Evolutionary conservation across 176 grass and related monocot species (phyloP), one percentile per base, ranked within the genome.

Genomic region (Ensete ventricosum): DNA sequence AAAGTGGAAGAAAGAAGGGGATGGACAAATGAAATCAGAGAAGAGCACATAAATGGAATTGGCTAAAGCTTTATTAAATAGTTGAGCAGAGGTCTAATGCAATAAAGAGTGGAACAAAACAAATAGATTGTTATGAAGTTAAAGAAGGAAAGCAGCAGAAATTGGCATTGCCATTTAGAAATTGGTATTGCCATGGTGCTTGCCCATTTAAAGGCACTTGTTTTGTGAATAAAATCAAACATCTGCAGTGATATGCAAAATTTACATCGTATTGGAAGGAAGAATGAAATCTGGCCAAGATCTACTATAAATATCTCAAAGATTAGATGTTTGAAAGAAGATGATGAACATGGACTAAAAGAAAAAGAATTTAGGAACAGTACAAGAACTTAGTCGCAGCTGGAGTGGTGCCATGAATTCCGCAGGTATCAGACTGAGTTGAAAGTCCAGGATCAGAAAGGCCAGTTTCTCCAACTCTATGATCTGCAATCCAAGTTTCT

Each of bases 381-480:
- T 77, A 77, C 74, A 77, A 77, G 59, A 65, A 77, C 22, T 77
- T 77, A 34, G 60, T 14, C 23, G 74, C 55, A 64, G 58, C 48
- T 23, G n/a, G n/a, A 52, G 11, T 64, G 74, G 74, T 9, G 57
- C 74, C 12, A 14, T 65, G 74, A 23, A 64, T 52, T 77, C 59
- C 74, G 64, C 9, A 49, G 52, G 74, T 14, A 51, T 22, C 19
- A 23, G 20, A 1, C 19, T 10, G 29, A 64, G 34, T 52, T 51
- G 60, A 77, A 77, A 60, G 19, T 53, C 60, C 48, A 13, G 74
- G 22, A 64, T 65, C 57, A 64, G 53, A 21, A 48, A 75, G 21
- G 13, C 73, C 54, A 34, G 54, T 43, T 43, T 75, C 73, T 10
- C 58, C 74, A 77, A 51, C 57, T 52, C 74, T 77, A 14, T 64